Conservation (phyloP, 2,329 filamentous ascomycete genomes). For the Incumbomyces delicatus region DNA sequence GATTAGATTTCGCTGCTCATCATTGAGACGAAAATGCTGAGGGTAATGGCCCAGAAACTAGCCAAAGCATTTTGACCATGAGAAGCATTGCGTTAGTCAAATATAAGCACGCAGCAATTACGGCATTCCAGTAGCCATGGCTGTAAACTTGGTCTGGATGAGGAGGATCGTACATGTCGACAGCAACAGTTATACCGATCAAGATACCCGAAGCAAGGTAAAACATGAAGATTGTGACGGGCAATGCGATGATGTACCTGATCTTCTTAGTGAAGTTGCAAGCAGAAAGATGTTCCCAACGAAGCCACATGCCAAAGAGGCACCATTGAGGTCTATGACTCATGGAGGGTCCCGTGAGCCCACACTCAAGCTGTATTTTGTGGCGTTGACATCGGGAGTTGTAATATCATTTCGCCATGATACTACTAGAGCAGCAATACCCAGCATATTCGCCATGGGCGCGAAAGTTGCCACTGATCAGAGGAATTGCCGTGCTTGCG, state of each 20-base stretch:
- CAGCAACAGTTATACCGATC: conserved; percentile 56
- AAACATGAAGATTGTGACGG: conserved; percentile 76
- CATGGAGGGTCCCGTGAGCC: conserved; percentile 61
- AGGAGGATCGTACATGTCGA: conserved; percentile 51
- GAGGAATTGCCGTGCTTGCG: conserved; percentile 50
- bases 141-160: conserved; percentile 50
- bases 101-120: conserved; percentile 71
- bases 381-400: conserved; percentile 32
- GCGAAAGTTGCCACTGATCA: conserved; percentile 77
- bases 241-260: conserved; percentile 71
- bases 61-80: conserved; percentile 67
- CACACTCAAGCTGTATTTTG: conserved; percentile 40
- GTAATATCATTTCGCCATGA: conserved; percentile 57
- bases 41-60: conserved; percentile 66
- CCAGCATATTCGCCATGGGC: conserved; percentile 78
- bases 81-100: conserved; percentile 68
- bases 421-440: conserved; percentile 73
- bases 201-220: conserved; percentile 52
- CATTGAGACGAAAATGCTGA: conserved; percentile 67
- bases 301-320: conserved; percentile 66
- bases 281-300: conserved; percentile 72
- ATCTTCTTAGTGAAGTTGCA: conserved; percentile 77
- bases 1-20: conserved; percentile 77
- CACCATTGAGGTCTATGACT: conserved; percentile 65
- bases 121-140: conserved; percentile 78